Evolutionary conservation across 1,139 yeast genomes (phyloP).

Genomic region (Blastobotrys elegans): DNA sequence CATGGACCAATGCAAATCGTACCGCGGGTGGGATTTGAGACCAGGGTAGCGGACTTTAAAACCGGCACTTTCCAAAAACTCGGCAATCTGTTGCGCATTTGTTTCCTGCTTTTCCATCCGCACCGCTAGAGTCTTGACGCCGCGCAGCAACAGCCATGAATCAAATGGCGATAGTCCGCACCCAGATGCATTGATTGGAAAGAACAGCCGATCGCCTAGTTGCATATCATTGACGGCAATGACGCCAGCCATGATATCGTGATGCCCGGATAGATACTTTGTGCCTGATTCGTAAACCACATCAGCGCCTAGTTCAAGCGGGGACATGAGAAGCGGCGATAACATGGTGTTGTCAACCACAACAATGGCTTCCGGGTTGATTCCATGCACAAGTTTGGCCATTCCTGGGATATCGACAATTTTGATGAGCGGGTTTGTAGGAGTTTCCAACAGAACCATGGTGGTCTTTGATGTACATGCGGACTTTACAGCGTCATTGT

Average conservation of each 20-base stretch:
- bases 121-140: constrained; percentile 78
- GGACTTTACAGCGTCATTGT: constrained; percentile 48
- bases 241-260: constrained; percentile 93
- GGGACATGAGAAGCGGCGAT: constrained; percentile 83
- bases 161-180: constrained; percentile 90
- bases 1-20: constrained; percentile 69
- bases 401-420: constrained; percentile 73
- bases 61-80: constrained; percentile 56
- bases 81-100: constrained; percentile 70
- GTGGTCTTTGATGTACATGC: constrained; percentile 48
- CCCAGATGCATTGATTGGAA: constrained; percentile 83
- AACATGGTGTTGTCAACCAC: constrained; percentile 96
- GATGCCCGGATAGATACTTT: constrained; percentile 88
- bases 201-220: constrained; percentile 65
- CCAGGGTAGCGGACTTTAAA: constrained; percentile 82
- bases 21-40: constrained; percentile 71
- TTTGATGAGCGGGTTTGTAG: constrained; percentile 88
- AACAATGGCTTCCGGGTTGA: constrained; percentile 64
- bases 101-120: constrained; percentile 83
- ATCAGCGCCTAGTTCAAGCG: constrained; percentile 80
- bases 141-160: constrained; percentile 81
- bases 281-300: constrained; percentile 92
- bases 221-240: constrained; percentile 62
- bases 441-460: constrained; percentile 80
- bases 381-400: constrained; percentile 58